A percentile compares a stretch with the other conserved stretches of the same genome.
These are phyloP conservation scores for Exophiala spinifera DNA, from an alignment of 2,329 filamentous ascomycete species.

Conservation along the genomic window DNA sequence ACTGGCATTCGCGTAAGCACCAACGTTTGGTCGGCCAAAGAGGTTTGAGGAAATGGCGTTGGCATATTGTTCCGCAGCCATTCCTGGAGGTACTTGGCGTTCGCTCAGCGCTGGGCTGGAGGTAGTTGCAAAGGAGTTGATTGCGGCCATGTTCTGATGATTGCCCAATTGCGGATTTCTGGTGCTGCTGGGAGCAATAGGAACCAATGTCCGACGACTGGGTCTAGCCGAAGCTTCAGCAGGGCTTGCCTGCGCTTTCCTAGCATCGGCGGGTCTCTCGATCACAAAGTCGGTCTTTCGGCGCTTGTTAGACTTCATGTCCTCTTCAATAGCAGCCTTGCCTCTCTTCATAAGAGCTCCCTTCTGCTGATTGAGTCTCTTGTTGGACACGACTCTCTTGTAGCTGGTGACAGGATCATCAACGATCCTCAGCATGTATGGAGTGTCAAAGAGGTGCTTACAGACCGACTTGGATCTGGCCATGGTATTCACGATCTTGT, in stretches of 20 bases:
- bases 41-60: too few species aligned
- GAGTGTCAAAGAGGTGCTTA: constrained; percentile 38
- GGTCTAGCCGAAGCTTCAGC: background rate
- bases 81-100: too few species aligned
- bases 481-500: constrained; percentile 20
- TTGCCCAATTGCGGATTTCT: background rate
- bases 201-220: background rate
- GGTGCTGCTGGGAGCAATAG: background rate
- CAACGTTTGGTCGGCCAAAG: too few species aligned
- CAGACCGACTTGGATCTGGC: constrained; percentile 38
- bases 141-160: background rate
- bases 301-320: constrained; percentile 10
- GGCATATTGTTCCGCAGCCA: too few species aligned
- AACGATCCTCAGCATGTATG: constrained; percentile 35
- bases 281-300: constrained; percentile 1
- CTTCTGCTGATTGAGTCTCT: constrained; percentile 35
- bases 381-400: constrained; percentile 35
- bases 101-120: too few species aligned
- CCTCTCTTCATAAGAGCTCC: constrained; percentile 34
- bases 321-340: constrained; percentile 29
- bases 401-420: constrained; percentile 36
- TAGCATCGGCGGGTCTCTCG: background rate
- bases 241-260: background rate
- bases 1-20: background rate
- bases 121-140: background rate